Base-by-base conservation (phyloP, 768 basidiomycete genomes). In the Mycena capillaripes region DNA sequence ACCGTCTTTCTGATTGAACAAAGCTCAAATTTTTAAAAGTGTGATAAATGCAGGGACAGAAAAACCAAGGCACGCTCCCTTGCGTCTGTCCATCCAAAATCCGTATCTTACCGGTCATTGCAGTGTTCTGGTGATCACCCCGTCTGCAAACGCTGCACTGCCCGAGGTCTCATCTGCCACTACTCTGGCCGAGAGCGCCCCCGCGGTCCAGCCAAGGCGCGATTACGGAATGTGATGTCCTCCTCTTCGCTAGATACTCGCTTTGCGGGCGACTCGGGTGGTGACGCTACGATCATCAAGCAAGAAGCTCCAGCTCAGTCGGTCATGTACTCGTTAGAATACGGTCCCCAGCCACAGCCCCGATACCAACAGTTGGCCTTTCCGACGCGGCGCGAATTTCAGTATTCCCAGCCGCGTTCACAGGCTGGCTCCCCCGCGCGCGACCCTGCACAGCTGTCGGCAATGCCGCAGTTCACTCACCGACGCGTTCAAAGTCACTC, bases 81-180 rank as follows among this genome's bases (percentile, higher is more conserved):
- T 40, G 36, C 19, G 68, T 27, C 29, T 44, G 44, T 30, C 12
- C 8, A 5, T 8, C 3, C 14, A 36, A n/a, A 56, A 32, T 32
- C 30, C 36, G 17, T 57, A 40, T 36, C 61, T 27, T 17, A 60
- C 36, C 30, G 44, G 23, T 52, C 38, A 30, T 29, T 58, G 23
- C 73, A 91, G 90, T 91, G 90, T 75, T 89, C 88, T 17, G 90
- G 90, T n/a, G 86, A 87, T 44, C 84, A 83, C 56, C 90, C 90
- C 10, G 82, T 85, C 4, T 91, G 90, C 77, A 78, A 81, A 32
- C 86, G 90, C 30, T 91, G 90, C 74, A 77, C 81, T 1, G 80
- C 82, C 30, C 83, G 89, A 23, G 89, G 88, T 17, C 83, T 90
- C 27, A 78, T 84, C 32, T 91, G 90, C 76, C 82, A 85, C 53